Conservation (phyloP, 1,284 basidiomycete genomes). For the Inonotus hispidus region DNA sequence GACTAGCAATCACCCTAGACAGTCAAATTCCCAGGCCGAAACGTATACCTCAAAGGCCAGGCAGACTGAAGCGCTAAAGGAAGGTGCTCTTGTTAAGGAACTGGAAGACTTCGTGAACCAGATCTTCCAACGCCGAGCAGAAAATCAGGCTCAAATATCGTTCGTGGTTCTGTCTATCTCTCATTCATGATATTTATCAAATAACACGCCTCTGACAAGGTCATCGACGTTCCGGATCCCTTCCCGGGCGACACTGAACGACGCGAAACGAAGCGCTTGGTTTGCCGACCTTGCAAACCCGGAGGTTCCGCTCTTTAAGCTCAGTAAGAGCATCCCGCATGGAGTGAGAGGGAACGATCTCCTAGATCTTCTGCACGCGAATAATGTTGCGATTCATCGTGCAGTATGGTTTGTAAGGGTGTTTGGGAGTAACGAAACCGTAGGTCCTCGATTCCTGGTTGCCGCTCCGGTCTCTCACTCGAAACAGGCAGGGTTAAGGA, state of each 20-base stretch:
- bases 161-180: conserved; percentile 32
- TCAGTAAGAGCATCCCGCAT: conserved; percentile 89
- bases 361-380: conserved; percentile 79
- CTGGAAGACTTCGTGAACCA: conserved; percentile 80
- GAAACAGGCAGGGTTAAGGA: conserved; percentile 59
- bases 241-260: conserved; percentile 85
- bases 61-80: conserved; percentile 47
- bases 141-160: conserved; percentile 54
- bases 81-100: conserved; percentile 52
- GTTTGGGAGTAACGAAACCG: conserved; percentile 93
- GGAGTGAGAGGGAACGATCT: conserved; percentile 90
- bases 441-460: conserved; percentile 28
- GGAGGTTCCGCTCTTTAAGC: conserved; percentile 79
- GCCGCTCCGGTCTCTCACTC: conserved; percentile 2
- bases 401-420: conserved; percentile 96
- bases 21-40: conserved; percentile 46
- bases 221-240: conserved; percentile 79
- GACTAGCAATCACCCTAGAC: neutral
- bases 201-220: conserved; percentile 33
- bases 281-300: conserved; percentile 90
- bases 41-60: conserved; percentile 53
- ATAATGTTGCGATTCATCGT: conserved; percentile 78
- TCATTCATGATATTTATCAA: neutral
- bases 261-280: conserved; percentile 84
- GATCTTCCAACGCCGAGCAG: conserved; percentile 62